Conservation (phyloP, 805 yeast genomes). For the Nakazawaea sp. region DNA sequence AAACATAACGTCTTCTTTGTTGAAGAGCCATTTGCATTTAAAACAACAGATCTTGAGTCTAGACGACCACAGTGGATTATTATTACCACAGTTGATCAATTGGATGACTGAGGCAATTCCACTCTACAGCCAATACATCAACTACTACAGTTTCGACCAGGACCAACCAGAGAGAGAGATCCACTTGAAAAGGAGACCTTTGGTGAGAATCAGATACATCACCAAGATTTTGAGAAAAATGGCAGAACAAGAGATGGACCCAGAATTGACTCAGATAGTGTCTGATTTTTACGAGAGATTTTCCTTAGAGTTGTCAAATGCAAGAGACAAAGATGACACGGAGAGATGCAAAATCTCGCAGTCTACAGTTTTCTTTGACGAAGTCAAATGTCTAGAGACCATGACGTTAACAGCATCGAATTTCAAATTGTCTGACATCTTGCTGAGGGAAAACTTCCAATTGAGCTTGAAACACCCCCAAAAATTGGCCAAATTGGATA, state of each 20-base stretch:
- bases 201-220: constrained; percentile 21
- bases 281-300: constrained; percentile 14
- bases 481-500: constrained; percentile 6
- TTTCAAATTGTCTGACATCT: constrained; percentile 9
- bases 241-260: constrained; percentile 14
- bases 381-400: constrained; percentile 10
- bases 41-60: constrained; percentile 1
- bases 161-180: constrained; percentile 21
- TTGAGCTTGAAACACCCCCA: constrained; percentile 11
- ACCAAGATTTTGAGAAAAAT: constrained; percentile 17
- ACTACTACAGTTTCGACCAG: constrained; percentile 15
- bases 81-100: not conserved
- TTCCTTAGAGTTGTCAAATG: constrained; percentile 14
- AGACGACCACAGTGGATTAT: not conserved
- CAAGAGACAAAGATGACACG: constrained; percentile 17
- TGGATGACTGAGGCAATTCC: constrained; percentile 11
- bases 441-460: constrained; percentile 6
- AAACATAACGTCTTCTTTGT: not conserved
- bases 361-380: constrained; percentile 11
- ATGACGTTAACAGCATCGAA: constrained; percentile 11
- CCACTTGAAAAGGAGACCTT: constrained; percentile 22
- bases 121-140: constrained; percentile 17
- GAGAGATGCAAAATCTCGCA: constrained; percentile 16
- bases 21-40: constrained; percentile 2
- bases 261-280: constrained; percentile 12